phyloP scores from a whole-genome alignment of 2,329 filamentous ascomycete genomes.

The Colletotrichum sp. region DNA sequence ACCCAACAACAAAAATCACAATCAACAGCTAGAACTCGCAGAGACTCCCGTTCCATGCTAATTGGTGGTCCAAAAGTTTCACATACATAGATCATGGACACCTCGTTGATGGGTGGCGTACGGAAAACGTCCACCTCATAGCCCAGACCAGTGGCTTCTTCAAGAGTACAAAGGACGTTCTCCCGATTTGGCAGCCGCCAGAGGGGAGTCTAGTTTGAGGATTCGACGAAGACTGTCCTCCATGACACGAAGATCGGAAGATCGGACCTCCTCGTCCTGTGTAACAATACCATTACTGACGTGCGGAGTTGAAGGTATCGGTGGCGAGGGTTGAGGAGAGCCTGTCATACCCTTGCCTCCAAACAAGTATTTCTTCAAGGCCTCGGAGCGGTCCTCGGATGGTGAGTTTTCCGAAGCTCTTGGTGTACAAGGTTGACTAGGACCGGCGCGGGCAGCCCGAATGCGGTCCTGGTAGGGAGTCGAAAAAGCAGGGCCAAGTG shows the following conservation, averaged over 20 bases:
- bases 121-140: neutral
- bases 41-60: neutral
- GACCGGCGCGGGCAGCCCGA: constrained; percentile 52
- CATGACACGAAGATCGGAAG: constrained; percentile 51
- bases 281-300: neutral
- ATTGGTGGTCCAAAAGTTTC: neutral
- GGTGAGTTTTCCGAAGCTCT: constrained; percentile 8
- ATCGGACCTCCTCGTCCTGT: constrained; percentile 19
- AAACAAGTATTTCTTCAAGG: constrained; percentile 63
- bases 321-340: constrained; percentile 4
- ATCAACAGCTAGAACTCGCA: constrained; percentile 9
- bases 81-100: neutral
- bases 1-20: constrained; percentile 11
- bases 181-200: constrained; percentile 25
- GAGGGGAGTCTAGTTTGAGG: constrained; percentile 44
- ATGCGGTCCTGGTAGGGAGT: constrained; percentile 69
- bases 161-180: constrained; percentile 16
- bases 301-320: neutral
- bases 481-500: constrained; percentile 71
- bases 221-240: constrained; percentile 60
- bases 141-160: neutral
- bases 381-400: constrained; percentile 45
- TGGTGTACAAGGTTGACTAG: constrained; percentile 12
- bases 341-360: constrained; percentile 36
- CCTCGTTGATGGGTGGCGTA: neutral